Evolutionary conservation across 2,329 filamentous ascomycete genomes (phyloP).

Genomic region (Onygena corvina): DNA sequence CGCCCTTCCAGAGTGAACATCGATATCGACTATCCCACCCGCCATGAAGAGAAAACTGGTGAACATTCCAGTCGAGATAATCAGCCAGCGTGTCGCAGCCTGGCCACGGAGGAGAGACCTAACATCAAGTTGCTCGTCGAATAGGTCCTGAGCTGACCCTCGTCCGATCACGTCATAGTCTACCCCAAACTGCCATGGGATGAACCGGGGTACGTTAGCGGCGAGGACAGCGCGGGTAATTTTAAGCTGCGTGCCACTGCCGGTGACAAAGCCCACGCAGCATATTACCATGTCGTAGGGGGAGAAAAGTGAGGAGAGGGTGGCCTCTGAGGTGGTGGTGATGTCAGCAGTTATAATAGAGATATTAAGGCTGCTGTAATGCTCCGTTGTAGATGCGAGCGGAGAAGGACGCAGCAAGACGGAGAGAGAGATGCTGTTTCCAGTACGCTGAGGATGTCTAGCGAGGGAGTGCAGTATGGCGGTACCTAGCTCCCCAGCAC

Average conservation of each 20-base stretch:
- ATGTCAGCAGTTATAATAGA: conserved; percentile 38
- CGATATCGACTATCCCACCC: conserved; percentile 47
- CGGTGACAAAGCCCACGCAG: conserved; percentile 49
- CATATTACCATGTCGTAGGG: conserved; percentile 39
- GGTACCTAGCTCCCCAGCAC: conserved; percentile 11
- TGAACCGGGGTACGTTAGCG: conserved; percentile 41
- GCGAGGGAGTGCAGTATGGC: conserved; percentile 31
- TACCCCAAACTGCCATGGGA: conserved; percentile 65
- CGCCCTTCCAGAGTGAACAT: conserved; percentile 11
- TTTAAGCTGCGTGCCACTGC: conserved; percentile 46
- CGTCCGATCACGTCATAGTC: conserved; percentile 55
- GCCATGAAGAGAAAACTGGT: conserved; percentile 56
- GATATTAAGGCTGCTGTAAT: conserved; percentile 29
- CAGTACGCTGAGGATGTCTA: conserved; percentile 32
- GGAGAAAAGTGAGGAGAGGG: conserved; percentile 35
- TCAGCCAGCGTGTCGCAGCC: conserved; percentile 43
- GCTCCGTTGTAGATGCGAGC: conserved; percentile 22
- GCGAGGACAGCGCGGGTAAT: conserved; percentile 44
- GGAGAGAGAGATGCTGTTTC: conserved; percentile 31
- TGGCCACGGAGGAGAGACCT: conserved; percentile 42
- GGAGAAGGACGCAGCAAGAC: conserved; percentile 44
- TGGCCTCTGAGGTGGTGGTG: conserved; percentile 19
- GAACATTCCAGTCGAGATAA: conserved; percentile 59
- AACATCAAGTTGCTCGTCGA: conserved; percentile 55
- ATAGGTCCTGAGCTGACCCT: conserved; percentile 50